Evolutionary conservation across 768 basidiomycete genomes (phyloP).

Genomic region (Lactifluus hygrophoroides): DNA sequence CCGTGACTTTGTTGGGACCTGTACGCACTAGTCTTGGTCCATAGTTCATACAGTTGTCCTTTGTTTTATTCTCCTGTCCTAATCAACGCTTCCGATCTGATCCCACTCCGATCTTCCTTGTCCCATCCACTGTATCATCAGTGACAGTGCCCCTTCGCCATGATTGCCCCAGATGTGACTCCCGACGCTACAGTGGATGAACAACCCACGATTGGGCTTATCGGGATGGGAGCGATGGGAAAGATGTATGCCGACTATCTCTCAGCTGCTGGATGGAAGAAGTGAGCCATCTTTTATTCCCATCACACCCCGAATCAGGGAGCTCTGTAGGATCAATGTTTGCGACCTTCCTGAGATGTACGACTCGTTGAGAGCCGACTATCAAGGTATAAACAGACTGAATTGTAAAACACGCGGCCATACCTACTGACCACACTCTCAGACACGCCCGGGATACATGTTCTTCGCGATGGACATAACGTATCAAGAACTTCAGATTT

Average conservation of each 20-base stretch:
- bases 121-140: neutral
- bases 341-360: conserved; percentile 77
- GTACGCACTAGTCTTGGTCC: neutral
- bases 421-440: neutral
- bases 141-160: neutral
- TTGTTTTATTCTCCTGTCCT: neutral
- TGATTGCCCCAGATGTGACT: conserved; percentile 23
- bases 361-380: conserved; percentile 50
- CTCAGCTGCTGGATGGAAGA: conserved; percentile 75
- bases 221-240: conserved; percentile 98
- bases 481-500: conserved; percentile 89
- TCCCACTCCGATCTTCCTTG: too few species aligned
- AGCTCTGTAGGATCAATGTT: conserved; percentile 63
- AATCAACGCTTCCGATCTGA: neutral
- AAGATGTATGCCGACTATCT: conserved; percentile 83
- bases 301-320: neutral
- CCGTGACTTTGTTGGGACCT: neutral
- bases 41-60: neutral
- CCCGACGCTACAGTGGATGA: conserved; percentile 32
- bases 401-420: too few species aligned
- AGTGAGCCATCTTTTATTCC: conserved; percentile 37
- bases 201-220: conserved; percentile 81
- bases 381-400: conserved; percentile 42
- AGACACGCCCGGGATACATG: conserved; percentile 56
- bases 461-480: conserved; percentile 72